A percentile compares a stretch with the other conserved stretches of the same genome.
Conservation (phyloP, 108 stramenopile genomes). For the Schizochytrium sp. region DNA sequence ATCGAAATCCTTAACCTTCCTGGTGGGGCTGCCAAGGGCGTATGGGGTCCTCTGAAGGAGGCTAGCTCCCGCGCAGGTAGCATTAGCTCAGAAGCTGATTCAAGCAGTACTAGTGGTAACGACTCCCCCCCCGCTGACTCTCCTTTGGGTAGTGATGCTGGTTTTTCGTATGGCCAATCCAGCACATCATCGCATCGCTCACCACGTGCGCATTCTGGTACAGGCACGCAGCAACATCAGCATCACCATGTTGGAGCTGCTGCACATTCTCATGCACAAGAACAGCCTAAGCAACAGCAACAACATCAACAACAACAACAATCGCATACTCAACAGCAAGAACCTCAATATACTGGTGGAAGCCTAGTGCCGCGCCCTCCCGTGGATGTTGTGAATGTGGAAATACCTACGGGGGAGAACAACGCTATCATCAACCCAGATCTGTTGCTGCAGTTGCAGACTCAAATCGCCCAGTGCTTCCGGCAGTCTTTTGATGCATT, state of each 20-base stretch:
- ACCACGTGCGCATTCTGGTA: too few relatives aligned
- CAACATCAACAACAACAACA: too few relatives aligned
- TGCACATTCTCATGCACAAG: too few relatives aligned
- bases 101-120: background rate
- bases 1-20: conserved; percentile 53
- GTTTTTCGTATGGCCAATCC: too few relatives aligned
- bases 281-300: too few relatives aligned
- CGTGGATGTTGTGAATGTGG: background rate
- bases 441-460: conserved; percentile 46
- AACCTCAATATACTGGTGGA: background rate
- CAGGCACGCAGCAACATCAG: too few relatives aligned
- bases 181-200: too few relatives aligned
- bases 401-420: background rate
- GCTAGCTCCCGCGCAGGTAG: background rate
- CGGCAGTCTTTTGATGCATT: conserved; percentile 57
- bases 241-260: too few relatives aligned
- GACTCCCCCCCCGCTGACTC: background rate
- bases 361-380: background rate
- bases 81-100: background rate
- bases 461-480: conserved; percentile 57
- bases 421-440: conserved; percentile 40
- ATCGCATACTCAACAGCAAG: too few relatives aligned
- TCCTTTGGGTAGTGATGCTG: background rate
- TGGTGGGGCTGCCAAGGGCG: conserved; percentile 34
- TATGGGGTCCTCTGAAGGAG: conserved; percentile 57